Base-by-base conservation (phyloP, 179 eudicot genomes). In the Corrigiola litoralis region DNA sequence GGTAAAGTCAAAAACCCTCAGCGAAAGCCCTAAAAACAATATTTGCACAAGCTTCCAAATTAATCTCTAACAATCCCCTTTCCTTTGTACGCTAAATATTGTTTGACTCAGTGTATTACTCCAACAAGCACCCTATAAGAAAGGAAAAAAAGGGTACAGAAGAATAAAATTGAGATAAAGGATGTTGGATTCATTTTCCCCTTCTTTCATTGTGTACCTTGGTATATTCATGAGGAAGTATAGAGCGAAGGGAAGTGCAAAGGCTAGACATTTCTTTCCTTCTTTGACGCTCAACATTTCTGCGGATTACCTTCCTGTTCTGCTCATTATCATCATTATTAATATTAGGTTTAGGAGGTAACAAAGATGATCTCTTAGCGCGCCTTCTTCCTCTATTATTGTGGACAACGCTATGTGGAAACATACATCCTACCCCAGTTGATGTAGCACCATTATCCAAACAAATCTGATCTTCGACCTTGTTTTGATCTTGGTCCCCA, bases 251-350 rank as follows among this genome's bases (percentile, higher is more conserved):
- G 2, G 79, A 70, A 20, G 74, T 58, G 45, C 24, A 64, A 56
- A 67, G 81, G 42, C 42, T 57, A 29, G 80, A 54, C 84, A 80
- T 80, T 25, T 80, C 84, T 47, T 75, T 71, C 50, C 80, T 69
- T 18, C 80, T 73, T 66, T 57, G 75, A 18, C 75, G 65, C 42
- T 80, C 83, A 33, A 76, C 60, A 17, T 80, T 75, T 46, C 73
- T 72, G 47, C 70, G 80, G 1, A 52, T 18, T 5, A 60, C 24
- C 57, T 65, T 83, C 48, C 42, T 75, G 29, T 61, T 20, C 41
- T 57, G 29, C 8, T 64, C 52, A 45, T 66, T 48, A 17, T 16
- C 31, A 29, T 59, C 56, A 28, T 66, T 33, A 66, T 12, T 56
- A 44, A 4, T 29, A 40, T 25, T 31, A 25, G 23, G 1, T 9